Evolutionary conservation across 1,284 basidiomycete genomes (phyloP), one percentile per base, ranked within the genome.

Genomic region (Sanghuangporus weigelae): DNA sequence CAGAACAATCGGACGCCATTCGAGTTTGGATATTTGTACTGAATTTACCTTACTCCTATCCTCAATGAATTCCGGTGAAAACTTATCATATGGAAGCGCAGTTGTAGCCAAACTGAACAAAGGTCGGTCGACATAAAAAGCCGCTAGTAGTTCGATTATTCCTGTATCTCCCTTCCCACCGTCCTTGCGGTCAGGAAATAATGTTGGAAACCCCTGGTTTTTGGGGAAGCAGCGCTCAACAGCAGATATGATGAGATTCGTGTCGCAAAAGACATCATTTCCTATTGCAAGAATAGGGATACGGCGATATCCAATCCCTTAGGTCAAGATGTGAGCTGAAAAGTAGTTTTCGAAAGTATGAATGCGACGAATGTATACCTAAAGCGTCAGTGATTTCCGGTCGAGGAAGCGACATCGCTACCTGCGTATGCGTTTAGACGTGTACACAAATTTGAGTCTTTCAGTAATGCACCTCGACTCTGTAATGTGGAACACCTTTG

Each of bases 231-330:
- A 78, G 19, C 78, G 76, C 67, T 84, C 68, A 11, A 69, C 36
- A 23, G 59, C 66, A 8, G 59, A n/a, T 11, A 55, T 35, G 11
- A 69, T 68, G 21, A 69, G 57, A 36, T 74, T 76, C 14, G 80
- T 81, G 71, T 84, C 83, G 66, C 80, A 81, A 69, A 82, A 82
- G 0, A 84, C 75, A 67, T 84, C 82, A 64, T 81, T 81, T 5
- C 83, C 83, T 57, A 85, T 82, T 16, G 83, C 79, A 1, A 84
- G 74, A n/a, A 85, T 74, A 14, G 83, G 83, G 35, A 85, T 83
- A 31, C 81, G 77, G 16, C 83, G 80, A 70, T 85, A 84, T 42
- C 72, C 71, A 16, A 85, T 71, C 10, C 63, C 59, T 60, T 35
- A 7, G 6, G 5, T 35, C 1, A 23, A 51, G 21, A 19, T 14